Conservation (phyloP, 345 rosid genomes). For the Geranium brycei region DNA sequence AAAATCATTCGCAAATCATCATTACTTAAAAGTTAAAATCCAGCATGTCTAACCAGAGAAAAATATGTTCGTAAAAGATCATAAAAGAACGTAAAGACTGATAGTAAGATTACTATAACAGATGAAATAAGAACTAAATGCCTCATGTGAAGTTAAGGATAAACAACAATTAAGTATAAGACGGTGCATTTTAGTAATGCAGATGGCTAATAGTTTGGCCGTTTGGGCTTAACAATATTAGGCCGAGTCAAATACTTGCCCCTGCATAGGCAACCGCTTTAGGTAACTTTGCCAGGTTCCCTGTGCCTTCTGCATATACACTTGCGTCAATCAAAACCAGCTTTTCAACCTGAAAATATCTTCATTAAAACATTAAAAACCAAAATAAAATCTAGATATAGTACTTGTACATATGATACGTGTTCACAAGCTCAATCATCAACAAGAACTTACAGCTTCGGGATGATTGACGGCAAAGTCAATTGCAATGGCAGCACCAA, state of each 20-base stretch:
- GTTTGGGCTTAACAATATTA: too few species aligned
- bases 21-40: background rate
- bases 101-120: background rate
- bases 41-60: background rate
- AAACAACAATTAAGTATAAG: background rate
- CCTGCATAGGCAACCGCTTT: constrained; percentile 73
- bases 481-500: constrained; percentile 86
- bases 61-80: background rate
- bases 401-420: background rate
- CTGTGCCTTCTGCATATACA: constrained; percentile 85
- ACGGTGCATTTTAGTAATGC: background rate
- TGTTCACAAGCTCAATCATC: constrained; percentile 6
- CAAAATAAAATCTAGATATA: background rate
- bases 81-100: background rate
- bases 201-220: background rate
- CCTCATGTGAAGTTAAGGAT: background rate
- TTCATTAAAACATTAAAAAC: background rate
- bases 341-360: constrained; percentile 47
- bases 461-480: constrained; percentile 77
- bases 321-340: constrained; percentile 82
- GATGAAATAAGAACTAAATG: background rate
- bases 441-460: constrained; percentile 45
- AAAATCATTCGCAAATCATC: background rate
- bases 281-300: constrained; percentile 62
- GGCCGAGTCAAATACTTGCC: constrained; percentile 25